Percentiles rank a stretch among this genome's conserved stretches.
phyloP scores from a whole-genome alignment of 176 grass and related monocot genomes.

The Urochloa ruziziensis region DNA sequence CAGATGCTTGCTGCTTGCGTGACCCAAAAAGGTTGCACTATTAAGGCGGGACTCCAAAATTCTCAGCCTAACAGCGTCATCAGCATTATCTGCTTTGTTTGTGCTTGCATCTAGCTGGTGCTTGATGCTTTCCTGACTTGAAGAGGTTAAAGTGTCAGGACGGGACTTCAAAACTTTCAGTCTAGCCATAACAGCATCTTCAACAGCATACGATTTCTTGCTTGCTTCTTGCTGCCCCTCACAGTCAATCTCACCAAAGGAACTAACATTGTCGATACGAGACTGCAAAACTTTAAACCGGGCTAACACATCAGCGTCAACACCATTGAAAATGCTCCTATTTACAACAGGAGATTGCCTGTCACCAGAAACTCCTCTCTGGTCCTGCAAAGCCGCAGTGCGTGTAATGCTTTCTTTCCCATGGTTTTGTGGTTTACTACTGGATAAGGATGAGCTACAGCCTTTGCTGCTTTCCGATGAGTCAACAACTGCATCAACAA shows the following conservation, averaged over 20 bases:
- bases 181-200: conserved; percentile 55
- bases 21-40: neutral
- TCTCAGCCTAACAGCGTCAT: conserved; percentile 18
- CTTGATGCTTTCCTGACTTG: neutral
- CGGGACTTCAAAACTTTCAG: conserved; percentile 39
- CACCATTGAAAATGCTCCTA: conserved; percentile 19
- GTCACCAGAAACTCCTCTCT: conserved; percentile 9
- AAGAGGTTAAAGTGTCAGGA: conserved; percentile 15
- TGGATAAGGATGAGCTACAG: neutral
- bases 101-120: conserved; percentile 17
- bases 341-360: conserved; percentile 21
- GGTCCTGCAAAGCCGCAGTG: conserved; percentile 13
- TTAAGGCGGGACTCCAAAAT: conserved; percentile 39
- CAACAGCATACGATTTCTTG: conserved; percentile 20
- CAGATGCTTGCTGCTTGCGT: conserved; percentile 20
- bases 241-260: conserved; percentile 1
- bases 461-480: conserved; percentile 9
- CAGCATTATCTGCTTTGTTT: conserved; percentile 23
- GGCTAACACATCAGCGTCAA: conserved; percentile 41
- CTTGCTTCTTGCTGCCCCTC: conserved; percentile 30
- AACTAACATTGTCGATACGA: neutral
- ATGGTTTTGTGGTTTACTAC: conserved; percentile 22
- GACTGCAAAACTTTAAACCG: conserved; percentile 23
- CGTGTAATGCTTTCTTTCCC: conserved; percentile 22
- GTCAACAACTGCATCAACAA: conserved; percentile 19